A percentile compares a stretch with the other conserved stretches of the same genome.
These are phyloP conservation scores for Umbelopsis ramanniana DNA, from an alignment of 192 early-diverging fungal species.

Conservation along the genomic window DNA sequence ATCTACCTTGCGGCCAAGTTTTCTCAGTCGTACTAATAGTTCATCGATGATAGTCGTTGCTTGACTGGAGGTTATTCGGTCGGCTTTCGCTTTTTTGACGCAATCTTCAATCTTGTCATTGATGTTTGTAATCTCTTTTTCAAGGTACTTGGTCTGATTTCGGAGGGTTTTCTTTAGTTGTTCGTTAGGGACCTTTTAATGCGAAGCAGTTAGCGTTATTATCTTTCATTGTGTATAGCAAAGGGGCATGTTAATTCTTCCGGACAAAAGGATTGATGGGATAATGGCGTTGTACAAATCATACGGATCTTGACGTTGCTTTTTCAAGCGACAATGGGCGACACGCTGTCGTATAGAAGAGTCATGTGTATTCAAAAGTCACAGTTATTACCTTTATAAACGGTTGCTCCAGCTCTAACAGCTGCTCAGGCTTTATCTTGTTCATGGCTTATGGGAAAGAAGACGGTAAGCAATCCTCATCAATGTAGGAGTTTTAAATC, in stretches of 20 bases:
- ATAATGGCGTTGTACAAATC: no score
- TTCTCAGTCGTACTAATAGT: constrained; percentile 66
- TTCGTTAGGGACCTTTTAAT: constrained; percentile 78
- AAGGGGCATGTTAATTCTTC: constrained; percentile 4
- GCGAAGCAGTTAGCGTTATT: background rate
- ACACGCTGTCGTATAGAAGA: background rate
- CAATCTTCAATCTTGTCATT: constrained; percentile 52
- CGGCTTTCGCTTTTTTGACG: constrained; percentile 45
- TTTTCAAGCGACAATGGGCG: no score
- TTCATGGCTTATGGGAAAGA: constrained; percentile 53
- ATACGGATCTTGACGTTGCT: no score
- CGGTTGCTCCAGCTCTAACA: constrained; percentile 91
- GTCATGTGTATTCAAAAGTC: background rate
- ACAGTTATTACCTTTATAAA: constrained; percentile 80
- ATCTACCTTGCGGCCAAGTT: constrained; percentile 15
- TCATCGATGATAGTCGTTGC: constrained; percentile 63
- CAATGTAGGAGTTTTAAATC: constrained; percentile 15
- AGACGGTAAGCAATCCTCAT: background rate
- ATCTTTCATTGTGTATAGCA: background rate
- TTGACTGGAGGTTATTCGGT: constrained; percentile 53
- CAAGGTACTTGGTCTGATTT: constrained; percentile 77
- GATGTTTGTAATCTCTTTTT: constrained; percentile 74
- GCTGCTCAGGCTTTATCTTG: constrained; percentile 73
- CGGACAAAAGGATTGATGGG: constrained; percentile 16
- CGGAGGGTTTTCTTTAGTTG: constrained; percentile 79